A percentile compares a stretch with the other conserved stretches of the same genome.
phyloP scores from a whole-genome alignment of 257 asterid species.

The Nicotiana attenuata region DNA sequence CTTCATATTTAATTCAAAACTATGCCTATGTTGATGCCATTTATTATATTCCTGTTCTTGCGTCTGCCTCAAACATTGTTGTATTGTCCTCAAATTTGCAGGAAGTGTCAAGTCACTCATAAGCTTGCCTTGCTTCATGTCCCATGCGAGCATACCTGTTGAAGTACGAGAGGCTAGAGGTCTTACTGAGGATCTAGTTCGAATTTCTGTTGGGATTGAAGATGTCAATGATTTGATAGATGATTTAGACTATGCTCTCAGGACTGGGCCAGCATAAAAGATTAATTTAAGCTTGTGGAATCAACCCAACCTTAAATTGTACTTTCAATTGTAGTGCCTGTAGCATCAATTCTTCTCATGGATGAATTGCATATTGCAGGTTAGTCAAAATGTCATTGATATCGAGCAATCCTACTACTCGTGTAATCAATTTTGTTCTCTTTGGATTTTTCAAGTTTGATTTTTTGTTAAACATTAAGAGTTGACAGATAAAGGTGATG shows the following conservation, averaged over 20 bases:
- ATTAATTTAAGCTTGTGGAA: not conserved
- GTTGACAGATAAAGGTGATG: not conserved
- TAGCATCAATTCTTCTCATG: not conserved
- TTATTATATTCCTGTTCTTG: not conserved
- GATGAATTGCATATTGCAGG: not conserved
- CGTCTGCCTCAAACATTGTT: not conserved
- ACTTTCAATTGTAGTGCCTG: not conserved
- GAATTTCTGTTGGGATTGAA: constrained; percentile 75
- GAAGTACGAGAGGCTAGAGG: constrained; percentile 67
- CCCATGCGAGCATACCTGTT: constrained; percentile 71
- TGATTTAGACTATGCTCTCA: constrained; percentile 64
- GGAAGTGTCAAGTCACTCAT: constrained; percentile 80
- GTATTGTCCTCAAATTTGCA: constrained; percentile 15
- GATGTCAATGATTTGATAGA: constrained; percentile 73
- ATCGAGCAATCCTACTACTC: not conserved
- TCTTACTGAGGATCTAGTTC: constrained; percentile 65
- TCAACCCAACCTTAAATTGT: not conserved
- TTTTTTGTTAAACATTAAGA: not conserved
- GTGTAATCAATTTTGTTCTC: not conserved
- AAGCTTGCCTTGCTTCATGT: constrained; percentile 84
- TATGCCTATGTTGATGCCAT: not conserved
- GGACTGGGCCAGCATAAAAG: constrained; percentile 47
- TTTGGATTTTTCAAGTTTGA: not conserved
- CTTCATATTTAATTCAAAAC: not conserved
- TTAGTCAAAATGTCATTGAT: not conserved